Percentiles rank a stretch among this genome's conserved stretches.
These are phyloP conservation scores for Funneliformis geosporum DNA, from an alignment of 192 early-diverging fungal genomes.

Conservation along the genomic window DNA sequence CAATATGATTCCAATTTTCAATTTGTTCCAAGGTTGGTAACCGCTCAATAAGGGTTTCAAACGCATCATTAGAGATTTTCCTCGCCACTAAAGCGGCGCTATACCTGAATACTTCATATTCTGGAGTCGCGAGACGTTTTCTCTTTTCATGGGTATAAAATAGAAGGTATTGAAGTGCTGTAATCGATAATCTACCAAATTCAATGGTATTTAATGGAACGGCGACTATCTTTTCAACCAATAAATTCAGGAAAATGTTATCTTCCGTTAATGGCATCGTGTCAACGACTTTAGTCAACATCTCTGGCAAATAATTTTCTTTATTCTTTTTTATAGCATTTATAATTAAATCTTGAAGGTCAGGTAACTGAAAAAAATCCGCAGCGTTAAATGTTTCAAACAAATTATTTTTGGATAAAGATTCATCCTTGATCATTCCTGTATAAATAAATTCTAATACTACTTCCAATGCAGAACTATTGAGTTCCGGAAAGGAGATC, in stretches of 20 bases:
- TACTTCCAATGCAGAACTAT: slow-evolving; percentile 9
- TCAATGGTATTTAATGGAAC: not conserved
- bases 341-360: slow-evolving; percentile 8
- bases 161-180: not conserved
- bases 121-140: not conserved
- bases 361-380: slow-evolving; percentile 11
- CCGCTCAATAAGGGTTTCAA: not conserved
- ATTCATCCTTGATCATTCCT: not conserved
- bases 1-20: not conserved
- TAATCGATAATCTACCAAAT: not conserved
- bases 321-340: not conserved
- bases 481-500: slow-evolving; percentile 22
- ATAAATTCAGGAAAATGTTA: not conserved
- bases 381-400: not conserved
- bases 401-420: not conserved
- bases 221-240: not conserved
- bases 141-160: not conserved
- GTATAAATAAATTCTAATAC: not conserved
- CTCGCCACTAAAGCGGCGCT: not conserved
- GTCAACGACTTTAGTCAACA: not conserved
- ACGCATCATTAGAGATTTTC: not conserved
- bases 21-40: not conserved
- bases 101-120: slow-evolving; percentile 20
- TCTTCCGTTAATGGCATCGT: not conserved
- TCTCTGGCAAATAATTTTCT: not conserved